Evolutionary conservation across 2,329 filamentous ascomycete species (phyloP).

Genomic region (Fusarium marasasianum): DNA sequence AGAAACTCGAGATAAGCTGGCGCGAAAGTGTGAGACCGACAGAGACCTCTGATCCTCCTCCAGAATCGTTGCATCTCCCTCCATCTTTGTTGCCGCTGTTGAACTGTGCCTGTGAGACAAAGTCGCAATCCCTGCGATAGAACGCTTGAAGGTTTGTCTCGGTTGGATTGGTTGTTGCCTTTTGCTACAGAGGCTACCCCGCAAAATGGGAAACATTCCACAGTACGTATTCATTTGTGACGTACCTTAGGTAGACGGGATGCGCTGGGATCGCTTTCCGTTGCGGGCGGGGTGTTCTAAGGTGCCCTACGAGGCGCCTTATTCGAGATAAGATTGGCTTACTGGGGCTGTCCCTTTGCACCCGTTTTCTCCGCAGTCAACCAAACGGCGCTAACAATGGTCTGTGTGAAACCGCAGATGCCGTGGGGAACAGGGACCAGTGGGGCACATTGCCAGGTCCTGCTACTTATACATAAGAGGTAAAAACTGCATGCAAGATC

Average conservation of each 20-base stretch:
- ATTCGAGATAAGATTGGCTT: constrained; percentile 23
- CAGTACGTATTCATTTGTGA: constrained; percentile 21
- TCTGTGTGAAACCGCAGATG: constrained; percentile 20
- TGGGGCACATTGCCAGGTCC: constrained; percentile 8
- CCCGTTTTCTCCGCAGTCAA: constrained; percentile 29
- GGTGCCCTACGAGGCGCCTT: constrained; percentile 20
- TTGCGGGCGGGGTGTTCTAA: constrained; percentile 3
- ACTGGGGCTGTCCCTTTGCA: constrained; percentile 20
- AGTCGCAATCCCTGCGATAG: constrained; percentile 13
- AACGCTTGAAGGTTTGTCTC: constrained; percentile 10
- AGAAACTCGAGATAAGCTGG: not conserved
- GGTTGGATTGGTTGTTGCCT: constrained; percentile 5
- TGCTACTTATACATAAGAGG: not conserved
- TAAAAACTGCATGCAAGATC: not conserved
- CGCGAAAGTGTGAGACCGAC: not conserved
- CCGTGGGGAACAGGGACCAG: constrained; percentile 20
- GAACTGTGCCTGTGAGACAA: constrained; percentile 20
- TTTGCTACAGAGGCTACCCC: constrained; percentile 26
- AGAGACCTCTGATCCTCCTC: not conserved
- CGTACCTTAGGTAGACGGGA: constrained; percentile 15
- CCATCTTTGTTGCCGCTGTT: constrained; percentile 2
- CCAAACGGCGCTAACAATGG: constrained; percentile 14
- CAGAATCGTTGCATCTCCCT: not conserved
- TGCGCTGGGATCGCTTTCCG: constrained; percentile 12
- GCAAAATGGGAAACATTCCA: constrained; percentile 28